Base-by-base conservation (phyloP, 2,329 filamentous ascomycete genomes). In the Claviceps sp. region DNA sequence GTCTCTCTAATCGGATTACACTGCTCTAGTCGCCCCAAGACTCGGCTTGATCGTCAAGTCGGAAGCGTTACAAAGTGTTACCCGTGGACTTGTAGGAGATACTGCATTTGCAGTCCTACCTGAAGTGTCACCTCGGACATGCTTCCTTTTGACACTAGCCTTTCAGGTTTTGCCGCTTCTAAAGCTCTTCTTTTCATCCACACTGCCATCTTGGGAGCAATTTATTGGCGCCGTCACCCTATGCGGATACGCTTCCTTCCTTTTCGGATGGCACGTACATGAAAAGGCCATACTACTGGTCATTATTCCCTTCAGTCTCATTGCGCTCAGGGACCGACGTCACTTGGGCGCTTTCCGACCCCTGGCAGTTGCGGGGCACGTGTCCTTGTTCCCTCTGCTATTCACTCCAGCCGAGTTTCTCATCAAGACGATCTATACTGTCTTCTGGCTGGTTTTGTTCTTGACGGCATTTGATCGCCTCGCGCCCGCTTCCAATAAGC, bases 181-280 rank as follows among this genome's bases (percentile, higher is more conserved):
- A 56, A 94, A 89, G 67, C 80, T 97, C 40, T 95, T 95, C 70
- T 52, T 54, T 14, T 47, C 53, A 3, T 52, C 50, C 14, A 63
- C 80, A 45, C 75, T 78, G 49, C 88, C 89, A 2, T 88, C 80
- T 0, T 95, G 88, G 87, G 86, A 95, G 55, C 85, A 79, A 52
- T 97, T 98, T 64, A 78, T 97, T 43, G 88, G 88, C 3, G 85
- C 88, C 0, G 79, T 95, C 45, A 96, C 91, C 0, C 80, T 97
- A 16, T 97, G 93, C 62, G 93, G 88, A 53, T 98, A 96, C 64
- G 86, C 91, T 0, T 96, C 91, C 0, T 98, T 98, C 70, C 76
- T 98, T 9, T 97, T 97, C 60, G 91, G 93, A 52, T 98, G 91
- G 89, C 93, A 98, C 63, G 93, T 98, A 8, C 93, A 98, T 61